These are phyloP conservation scores for Saccharomycopsis oosterbeekiorum DNA, from an alignment of 805 yeast genomes.

Conservation along the genomic window DNA sequence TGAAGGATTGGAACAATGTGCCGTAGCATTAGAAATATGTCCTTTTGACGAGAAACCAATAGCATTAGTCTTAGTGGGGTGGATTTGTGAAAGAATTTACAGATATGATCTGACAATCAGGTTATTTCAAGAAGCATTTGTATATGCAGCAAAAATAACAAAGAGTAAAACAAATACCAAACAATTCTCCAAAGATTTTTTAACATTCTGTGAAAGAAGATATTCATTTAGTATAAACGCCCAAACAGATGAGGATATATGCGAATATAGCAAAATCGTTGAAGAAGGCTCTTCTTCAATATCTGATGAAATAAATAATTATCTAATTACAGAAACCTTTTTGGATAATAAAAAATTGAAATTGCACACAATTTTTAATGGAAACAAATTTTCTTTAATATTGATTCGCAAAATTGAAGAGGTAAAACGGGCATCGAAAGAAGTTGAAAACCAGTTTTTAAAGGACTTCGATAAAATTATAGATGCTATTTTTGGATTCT, in stretches of 20 bases:
- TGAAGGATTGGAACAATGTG: conserved; percentile 12
- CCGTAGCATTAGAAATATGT: conserved; percentile 9
- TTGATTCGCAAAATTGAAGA: not conserved
- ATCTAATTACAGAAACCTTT: not conserved
- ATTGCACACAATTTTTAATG: not conserved
- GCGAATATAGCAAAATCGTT: not conserved
- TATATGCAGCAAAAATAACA: not conserved
- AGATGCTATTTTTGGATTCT: not conserved
- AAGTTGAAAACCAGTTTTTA: not conserved
- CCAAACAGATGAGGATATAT: not conserved
- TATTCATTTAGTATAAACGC: not conserved
- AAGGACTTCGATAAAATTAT: not conserved
- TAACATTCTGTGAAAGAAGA: not conserved
- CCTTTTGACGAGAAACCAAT: conserved; percentile 6
- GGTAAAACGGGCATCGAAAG: not conserved
- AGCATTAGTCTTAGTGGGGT: not conserved
- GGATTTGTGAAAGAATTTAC: not conserved
- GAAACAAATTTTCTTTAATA: not conserved
- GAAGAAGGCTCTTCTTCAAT: not conserved
- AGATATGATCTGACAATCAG: not conserved
- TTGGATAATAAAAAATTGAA: conserved; percentile 1
- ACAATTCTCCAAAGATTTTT: not conserved
- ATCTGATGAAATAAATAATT: not conserved
- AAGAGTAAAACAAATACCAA: not conserved
- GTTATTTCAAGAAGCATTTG: conserved; percentile 3